Conservation (phyloP, 1,139 yeast genomes). For the Saccharomyces hybrid region DNA sequence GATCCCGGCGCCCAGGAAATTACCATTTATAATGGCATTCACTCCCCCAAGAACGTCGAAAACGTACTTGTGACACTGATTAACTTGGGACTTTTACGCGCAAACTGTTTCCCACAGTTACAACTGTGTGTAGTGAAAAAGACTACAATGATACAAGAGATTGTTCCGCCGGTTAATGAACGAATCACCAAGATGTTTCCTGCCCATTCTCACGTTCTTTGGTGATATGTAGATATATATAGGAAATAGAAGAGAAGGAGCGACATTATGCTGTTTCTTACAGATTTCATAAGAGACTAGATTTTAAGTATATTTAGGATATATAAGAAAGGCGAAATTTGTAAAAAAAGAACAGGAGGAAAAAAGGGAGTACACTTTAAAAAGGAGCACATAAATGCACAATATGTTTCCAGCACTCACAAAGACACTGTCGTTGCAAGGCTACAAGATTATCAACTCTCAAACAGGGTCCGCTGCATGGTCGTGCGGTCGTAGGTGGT, state of each 20-base stretch:
- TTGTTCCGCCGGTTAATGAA: conserved; percentile 25
- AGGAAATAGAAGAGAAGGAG: not conserved
- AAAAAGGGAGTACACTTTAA: not conserved
- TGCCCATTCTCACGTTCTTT: conserved; percentile 26
- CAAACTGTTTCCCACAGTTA: conserved; percentile 29
- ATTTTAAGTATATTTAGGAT: not conserved
- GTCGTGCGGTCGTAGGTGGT: not conserved
- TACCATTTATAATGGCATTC: conserved; percentile 23
- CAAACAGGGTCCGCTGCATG: not conserved
- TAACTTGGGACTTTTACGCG: conserved; percentile 27
- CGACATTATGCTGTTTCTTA: not conserved
- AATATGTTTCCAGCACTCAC: not conserved
- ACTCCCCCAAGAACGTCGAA: conserved; percentile 22
- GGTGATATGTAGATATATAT: conserved; percentile 13
- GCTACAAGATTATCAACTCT: not conserved
- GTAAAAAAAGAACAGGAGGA: not conserved
- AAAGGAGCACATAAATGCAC: not conserved
- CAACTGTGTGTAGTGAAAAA: conserved; percentile 27
- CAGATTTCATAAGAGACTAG: too few species aligned
- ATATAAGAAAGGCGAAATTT: not conserved
- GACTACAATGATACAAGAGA: conserved; percentile 19
- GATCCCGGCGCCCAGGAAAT: conserved; percentile 1
- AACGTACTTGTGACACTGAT: conserved; percentile 28
- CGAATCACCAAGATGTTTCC: conserved; percentile 25
- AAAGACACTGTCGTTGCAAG: not conserved